Percentiles rank a stretch among this genome's conserved stretches.
Conservation (phyloP, 352 stramenopile genomes). For the Globisporangium apiculatum region DNA sequence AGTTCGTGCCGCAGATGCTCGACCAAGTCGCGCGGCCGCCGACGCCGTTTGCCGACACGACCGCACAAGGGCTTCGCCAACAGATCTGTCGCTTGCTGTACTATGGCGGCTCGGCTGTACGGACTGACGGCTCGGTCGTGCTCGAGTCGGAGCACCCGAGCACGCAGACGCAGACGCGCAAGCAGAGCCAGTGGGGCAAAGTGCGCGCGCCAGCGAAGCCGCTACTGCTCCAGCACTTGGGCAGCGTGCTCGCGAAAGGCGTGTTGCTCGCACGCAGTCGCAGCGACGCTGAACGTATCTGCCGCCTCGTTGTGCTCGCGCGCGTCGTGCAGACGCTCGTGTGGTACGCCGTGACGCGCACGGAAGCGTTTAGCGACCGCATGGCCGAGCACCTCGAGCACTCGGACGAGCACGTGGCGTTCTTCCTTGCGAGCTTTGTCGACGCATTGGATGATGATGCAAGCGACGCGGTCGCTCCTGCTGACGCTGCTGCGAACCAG, state of each 20-base stretch:
- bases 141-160: slow-evolving; percentile 71
- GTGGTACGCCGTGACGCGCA: slow-evolving; percentile 62
- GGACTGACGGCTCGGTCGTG: slow-evolving; percentile 53
- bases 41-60: slow-evolving; percentile 15
- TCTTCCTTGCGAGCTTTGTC: slow-evolving; percentile 49
- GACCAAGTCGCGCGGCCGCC: slow-evolving; percentile 36
- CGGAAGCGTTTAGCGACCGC: slow-evolving; percentile 45
- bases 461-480: slow-evolving; percentile 7
- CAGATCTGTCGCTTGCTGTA: slow-evolving; percentile 62
- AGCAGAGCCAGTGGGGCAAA: slow-evolving; percentile 82
- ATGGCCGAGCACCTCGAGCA: slow-evolving; percentile 53
- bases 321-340: slow-evolving; percentile 69
- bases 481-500: slow-evolving; percentile 17
- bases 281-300: slow-evolving; percentile 51
- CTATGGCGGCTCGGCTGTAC: slow-evolving; percentile 68
- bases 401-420: slow-evolving; percentile 44
- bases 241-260: slow-evolving; percentile 65
- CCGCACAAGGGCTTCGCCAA: slow-evolving; percentile 18
- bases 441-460: slow-evolving; percentile 6
- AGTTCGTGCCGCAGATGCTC: slow-evolving; percentile 68
- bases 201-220: slow-evolving; percentile 72
- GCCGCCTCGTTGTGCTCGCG: slow-evolving; percentile 57
- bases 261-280: slow-evolving; percentile 51
- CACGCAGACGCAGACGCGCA: slow-evolving; percentile 82
- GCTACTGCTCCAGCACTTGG: slow-evolving; percentile 63